These are phyloP conservation scores for Fomes fomentarius DNA, from an alignment of 1,284 basidiomycete genomes.

Conservation along the genomic window DNA sequence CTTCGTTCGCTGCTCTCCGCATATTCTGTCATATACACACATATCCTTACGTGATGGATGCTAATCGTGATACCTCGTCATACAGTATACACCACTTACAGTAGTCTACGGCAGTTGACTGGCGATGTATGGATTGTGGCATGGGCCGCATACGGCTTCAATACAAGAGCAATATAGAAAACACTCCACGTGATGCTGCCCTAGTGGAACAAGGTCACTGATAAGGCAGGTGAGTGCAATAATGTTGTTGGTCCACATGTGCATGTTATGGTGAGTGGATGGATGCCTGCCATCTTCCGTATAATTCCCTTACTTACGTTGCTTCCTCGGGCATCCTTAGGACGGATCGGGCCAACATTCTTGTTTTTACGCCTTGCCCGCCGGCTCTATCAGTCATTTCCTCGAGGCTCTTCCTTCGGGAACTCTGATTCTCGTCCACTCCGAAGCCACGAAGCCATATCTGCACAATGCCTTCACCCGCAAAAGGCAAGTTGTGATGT, in stretches of 20 bases:
- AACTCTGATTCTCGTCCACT: constrained; percentile 13
- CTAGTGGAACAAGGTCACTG: background rate
- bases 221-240: constrained; percentile 8
- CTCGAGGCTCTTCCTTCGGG: background rate
- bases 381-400: background rate
- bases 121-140: constrained; percentile 20
- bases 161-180: constrained; percentile 22
- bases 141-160: constrained; percentile 8
- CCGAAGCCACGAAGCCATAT: constrained; percentile 20
- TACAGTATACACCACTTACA: constrained; percentile 23
- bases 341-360: constrained; percentile 4
- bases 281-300: background rate
- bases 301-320: constrained; percentile 2
- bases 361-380: constrained; percentile 1
- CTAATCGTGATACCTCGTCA: constrained; percentile 28
- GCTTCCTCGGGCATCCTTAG: constrained; percentile 5
- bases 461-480: constrained; percentile 28
- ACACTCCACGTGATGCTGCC: background rate
- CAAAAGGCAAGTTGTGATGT: constrained; percentile 26
- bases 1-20: constrained; percentile 14
- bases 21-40: constrained; percentile 14
- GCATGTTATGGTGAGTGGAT: constrained; percentile 2
- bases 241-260: constrained; percentile 7
- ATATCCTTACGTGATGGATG: constrained; percentile 20
- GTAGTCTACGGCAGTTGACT: constrained; percentile 16